Evolutionary conservation across 371 early-diverging fungal genomes (phyloP), one percentile per base, ranked within the genome.

Genomic region (Nematocida sp.): DNA sequence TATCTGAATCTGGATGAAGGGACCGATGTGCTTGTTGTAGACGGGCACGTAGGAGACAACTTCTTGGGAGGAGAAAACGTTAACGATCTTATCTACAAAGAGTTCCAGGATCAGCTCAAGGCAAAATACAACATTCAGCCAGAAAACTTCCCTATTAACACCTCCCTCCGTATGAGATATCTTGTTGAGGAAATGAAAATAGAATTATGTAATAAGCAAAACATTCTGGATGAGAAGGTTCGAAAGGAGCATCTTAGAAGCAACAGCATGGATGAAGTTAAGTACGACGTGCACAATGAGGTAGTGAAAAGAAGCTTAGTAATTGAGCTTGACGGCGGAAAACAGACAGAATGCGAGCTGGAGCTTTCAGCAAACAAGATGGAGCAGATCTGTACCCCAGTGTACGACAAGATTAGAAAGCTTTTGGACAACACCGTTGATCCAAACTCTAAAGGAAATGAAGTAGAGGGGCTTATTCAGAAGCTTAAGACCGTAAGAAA

Each of bases 21-120:
- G 86, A 92, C 92, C 70, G 93, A 92, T 83, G 91, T 93, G 88
- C 93, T 94, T 78, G 94, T 92, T 88, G 93, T 93, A 85, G 92
- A 92, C 90, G 93, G 94, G 85, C 93, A 93, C 83, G 92, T 92
- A 86, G 97, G 95, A 89, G 94, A 95, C 89, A 95, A 94, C 82
- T 95, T 95, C 89, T 90, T 94, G 88, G 96, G 97, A 87, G 97
- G 97, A 88, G 95, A 94, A 89, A 95, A 95, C 89, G 93, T 95
- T 87, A 95, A 95, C 89, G 92, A 94, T 90, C 90, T 92, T 83
- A 89, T 97, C 71, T 93, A 93, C 84, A 90, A 90, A 89, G 90
- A 92, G 90, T 94, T 95, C 84, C 86, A 89, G 72, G 89, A 91
- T 83, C 92, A 92, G 89, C 93, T 94, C 90, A 91, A 92, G 89